Base-by-base conservation (phyloP, 176 grass and related monocot species). In the Zea luxurians region DNA sequence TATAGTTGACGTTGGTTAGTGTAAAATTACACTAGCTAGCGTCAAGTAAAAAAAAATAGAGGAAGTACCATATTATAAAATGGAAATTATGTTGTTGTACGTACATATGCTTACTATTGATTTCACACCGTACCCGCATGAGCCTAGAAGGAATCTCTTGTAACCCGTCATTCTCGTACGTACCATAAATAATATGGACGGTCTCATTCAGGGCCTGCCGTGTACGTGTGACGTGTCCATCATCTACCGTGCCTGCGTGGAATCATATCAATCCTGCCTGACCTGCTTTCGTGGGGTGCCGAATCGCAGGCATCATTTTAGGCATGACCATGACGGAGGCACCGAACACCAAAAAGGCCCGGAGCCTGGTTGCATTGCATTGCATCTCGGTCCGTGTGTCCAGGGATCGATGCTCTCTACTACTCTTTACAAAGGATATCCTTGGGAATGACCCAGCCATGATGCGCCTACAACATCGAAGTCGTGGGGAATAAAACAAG, bases 141-240 rank as follows among this genome's bases (percentile, higher is more conserved):
- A 2, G 3, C 38, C 38, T 40, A 48, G 8, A 7, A n/a, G 15
- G 74, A 37, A 64, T 77, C 27, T 77, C 27, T 38, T 64, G 34
- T 17, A n/a, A n/a, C n/a, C 55, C n/a, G n/a, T 59, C 55, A 66
- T 67, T 10, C 40, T 44, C 18, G n/a, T 59, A 59, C 18, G n/a
- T 59, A 59, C 55, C 54, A 58, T 20, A 58, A 58, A 43, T 20
- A 68, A 68, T 21, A 20, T 10, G 16, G 44, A 16, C 48, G 15
- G 48, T 57, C 77, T 21, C 62, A 68, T 55, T 79, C 76, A 68
- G 17, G 48, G n/a, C 61, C 58, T 77, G 74, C 42, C 50, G 50
- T 53, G 50, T 53, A 15, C 52, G 53, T 57, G 61, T 53, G 16
- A 15, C 52, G 53, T 57, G 61, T 53, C 36, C 7, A 50, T 15